Evolutionary conservation across 192 early-diverging fungal species (phyloP), one percentile per base, ranked within the genome.

Genomic region (Allomyces arbusculus): DNA sequence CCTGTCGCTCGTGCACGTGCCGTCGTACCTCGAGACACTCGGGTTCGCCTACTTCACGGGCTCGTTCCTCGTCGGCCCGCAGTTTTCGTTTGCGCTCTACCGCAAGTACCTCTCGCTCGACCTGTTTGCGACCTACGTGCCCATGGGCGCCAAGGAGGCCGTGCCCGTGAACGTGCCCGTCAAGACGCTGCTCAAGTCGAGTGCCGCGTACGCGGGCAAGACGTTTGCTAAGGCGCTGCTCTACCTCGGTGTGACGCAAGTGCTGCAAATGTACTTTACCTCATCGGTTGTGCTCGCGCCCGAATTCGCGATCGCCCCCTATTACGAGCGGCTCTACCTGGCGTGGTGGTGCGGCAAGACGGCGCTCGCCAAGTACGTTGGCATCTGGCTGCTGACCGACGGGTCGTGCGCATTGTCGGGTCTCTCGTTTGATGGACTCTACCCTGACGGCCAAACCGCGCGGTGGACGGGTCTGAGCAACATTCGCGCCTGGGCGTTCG

Each of bases 21-120:
- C 83, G 14, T 61, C 72, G 4, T 70, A 78, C 55, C 43, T 69
- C 61, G 67, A 79, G 58, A 77, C 78, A 0, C 62, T 82, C 20
- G 83, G 71, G 26, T 85, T 78, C 50, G 71, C 75, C n/a, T 75
- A 78, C 69, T 83, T 80, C 66, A 79, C 77, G 23, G 73, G 78
- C 63, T 76, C 76, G 0, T 85, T 82, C 69, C 67, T 85, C 26
- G 73, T 82, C 61, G 83, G 83, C 16, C 81, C 83, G 45, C 83
- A 84, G 68, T 85, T 82, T 69, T 82, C 79, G 64, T 85, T 78
- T 68, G 73, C 76, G 10, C 71, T 81, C 19, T 84, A 84, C 66
- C 67, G 68, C 50, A 72, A 72, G 67, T 77, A 72, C 61, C 68
- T 79, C 62, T 68, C 76, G 5, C 71, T 74, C 67, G 68, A 73